Percentiles rank a stretch among this genome's conserved stretches.
These are phyloP conservation scores for Telfairia occidentalis DNA, from an alignment of 331 rosid species.

Conservation along the genomic window DNA sequence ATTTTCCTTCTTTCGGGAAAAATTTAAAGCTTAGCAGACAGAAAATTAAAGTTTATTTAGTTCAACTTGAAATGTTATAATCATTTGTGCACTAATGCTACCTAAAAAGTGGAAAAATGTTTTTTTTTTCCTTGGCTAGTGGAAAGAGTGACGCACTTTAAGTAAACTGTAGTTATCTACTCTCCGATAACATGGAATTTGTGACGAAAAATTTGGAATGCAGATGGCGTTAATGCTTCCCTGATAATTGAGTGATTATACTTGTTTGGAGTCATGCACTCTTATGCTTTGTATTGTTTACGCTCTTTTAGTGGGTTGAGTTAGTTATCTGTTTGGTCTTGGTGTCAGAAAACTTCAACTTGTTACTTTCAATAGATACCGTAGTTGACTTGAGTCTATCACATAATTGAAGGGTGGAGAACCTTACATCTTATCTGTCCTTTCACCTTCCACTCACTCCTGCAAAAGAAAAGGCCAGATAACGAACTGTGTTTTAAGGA, in stretches of 20 bases:
- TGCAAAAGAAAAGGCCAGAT: neutral
- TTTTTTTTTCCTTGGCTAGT: neutral
- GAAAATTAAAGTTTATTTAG: neutral
- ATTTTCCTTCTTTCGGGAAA: constrained; percentile 14
- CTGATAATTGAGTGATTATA: neutral
- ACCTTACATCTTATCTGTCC: neutral
- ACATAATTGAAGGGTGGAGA: neutral
- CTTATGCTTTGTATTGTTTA: neutral
- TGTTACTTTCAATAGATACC: neutral
- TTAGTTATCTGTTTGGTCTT: neutral
- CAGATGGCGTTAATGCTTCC: neutral
- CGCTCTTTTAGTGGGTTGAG: neutral
- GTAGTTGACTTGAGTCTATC: neutral
- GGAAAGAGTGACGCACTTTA: neutral
- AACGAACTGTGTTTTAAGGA: neutral
- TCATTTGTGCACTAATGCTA: neutral
- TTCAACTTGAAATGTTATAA: neutral
- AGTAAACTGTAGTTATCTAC: neutral
- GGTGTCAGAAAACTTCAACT: neutral
- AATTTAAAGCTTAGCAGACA: constrained; percentile 12
- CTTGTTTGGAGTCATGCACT: neutral
- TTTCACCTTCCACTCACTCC: neutral
- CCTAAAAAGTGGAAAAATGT: neutral
- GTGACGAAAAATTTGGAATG: neutral
- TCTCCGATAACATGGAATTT: neutral